Conservation (phyloP, 2,329 filamentous ascomycete genomes). For the Ambrosiella cleistominuta region DNA sequence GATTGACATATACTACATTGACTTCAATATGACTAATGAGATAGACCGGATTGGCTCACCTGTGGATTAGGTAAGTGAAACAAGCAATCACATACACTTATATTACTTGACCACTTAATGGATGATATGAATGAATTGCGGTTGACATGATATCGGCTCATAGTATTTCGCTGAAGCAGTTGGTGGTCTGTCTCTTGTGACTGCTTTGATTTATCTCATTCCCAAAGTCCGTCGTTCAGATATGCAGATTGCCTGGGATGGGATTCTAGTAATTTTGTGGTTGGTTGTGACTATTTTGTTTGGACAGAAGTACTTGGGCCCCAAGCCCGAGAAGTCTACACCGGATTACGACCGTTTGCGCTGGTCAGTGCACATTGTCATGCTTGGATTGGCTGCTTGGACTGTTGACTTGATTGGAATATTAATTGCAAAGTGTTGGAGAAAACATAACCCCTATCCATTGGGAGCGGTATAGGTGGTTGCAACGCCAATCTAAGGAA, state of each 20-base stretch:
- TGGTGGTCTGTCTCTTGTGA: slow-evolving; percentile 6
- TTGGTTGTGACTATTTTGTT: slow-evolving; percentile 8
- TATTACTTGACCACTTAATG: not conserved
- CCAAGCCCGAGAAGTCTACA: slow-evolving; percentile 7
- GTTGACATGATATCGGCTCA: not conserved
- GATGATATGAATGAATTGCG: not conserved
- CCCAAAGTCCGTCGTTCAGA: slow-evolving; percentile 7
- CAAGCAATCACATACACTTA: not conserved
- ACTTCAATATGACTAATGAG: slow-evolving; percentile 6
- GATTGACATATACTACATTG: slow-evolving; percentile 9
- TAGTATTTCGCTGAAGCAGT: slow-evolving; percentile 10
- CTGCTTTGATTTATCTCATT: slow-evolving; percentile 11
- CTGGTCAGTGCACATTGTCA: slow-evolving; percentile 11
- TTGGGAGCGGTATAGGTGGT: not conserved
- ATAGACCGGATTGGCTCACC: slow-evolving; percentile 2
- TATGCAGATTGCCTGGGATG: slow-evolving; percentile 10
- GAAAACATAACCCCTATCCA: not conserved
- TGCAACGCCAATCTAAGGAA: no score
- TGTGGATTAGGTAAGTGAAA: slow-evolving; percentile 8
- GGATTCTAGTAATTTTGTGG: slow-evolving; percentile 9
- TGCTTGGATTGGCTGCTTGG: slow-evolving; percentile 10
- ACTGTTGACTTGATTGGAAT: slow-evolving; percentile 7
- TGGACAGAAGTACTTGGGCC: slow-evolving; percentile 8
- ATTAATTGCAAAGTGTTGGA: slow-evolving; percentile 6
- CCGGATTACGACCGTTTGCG: slow-evolving; percentile 7